Evolutionary conservation across 495 filamentous ascomycete species (phyloP), one percentile per base, ranked within the genome.

Genomic region (Podospora pseudopauciseta): DNA sequence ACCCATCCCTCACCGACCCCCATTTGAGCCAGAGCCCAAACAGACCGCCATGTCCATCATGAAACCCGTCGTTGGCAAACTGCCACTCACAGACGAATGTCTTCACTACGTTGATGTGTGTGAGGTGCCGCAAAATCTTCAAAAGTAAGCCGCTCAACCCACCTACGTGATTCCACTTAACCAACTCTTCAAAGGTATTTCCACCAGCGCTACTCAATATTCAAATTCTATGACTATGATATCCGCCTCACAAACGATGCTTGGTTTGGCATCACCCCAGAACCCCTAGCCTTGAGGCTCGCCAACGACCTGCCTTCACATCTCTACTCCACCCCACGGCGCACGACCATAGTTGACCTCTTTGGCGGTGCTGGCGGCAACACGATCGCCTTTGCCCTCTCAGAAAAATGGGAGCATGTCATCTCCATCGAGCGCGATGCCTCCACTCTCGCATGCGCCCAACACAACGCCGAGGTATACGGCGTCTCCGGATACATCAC

Each of bases 261-360:
- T 30, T 99, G 95, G 95, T 99, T 93, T 79, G 96, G 93, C 59
- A 91, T 98, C 9, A 98, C 95, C 1, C 93, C 95, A 15, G 95
- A 98, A 77, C 90, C 88, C 13, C 65, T 71, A 23, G 70, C 68
- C 19, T 32, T 67, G 27, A 61, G 34, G 60, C 65, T 97, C 67
- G 92, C 93, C n/a, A 70, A 84, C 23, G 90, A 98, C 72, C 76
- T 97, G 0, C 78, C 85, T 28, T 74, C 79, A 20, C 73, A 81
- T 70, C 63, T 71, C 65, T 60, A 74, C 65, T 70, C 75, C 53
- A 61, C 70, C 53, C 68, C 57, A 1, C 58, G 4, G 63, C 92
- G 71, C 68, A 81, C 65, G 76, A 85, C 71, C 78, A 84, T 98
- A 34, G 86, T 99, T 57, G 95, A 99, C 76, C 86, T 90, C 19